Base-by-base conservation (phyloP, 2,329 filamentous ascomycete species). In the Aspergillus tamarii region DNA sequence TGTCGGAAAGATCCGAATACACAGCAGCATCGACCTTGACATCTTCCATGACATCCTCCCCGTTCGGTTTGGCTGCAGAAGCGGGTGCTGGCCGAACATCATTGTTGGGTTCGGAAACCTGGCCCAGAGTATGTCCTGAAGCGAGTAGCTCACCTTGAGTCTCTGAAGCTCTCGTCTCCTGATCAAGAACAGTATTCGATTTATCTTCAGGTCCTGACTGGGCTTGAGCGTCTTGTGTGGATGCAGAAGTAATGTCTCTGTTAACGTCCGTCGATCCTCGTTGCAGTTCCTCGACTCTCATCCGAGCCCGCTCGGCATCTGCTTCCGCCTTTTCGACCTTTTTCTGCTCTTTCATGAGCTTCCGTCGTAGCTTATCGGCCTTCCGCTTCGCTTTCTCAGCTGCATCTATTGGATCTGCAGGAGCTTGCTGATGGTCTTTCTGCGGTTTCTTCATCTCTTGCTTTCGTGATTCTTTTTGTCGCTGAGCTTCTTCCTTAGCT, bases 281-380 rank as follows among this genome's bases (percentile, higher is more conserved):
- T 63, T 75, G 72, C 45, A 74, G 64, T 34, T 71, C 72, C 63
- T 78, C 76, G 21, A 74, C 71, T 41, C 72, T 73, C 19, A 76
- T 70, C 45, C 76, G 76, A 62, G 77, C 77, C 58, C 73, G 75
- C 55, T 78, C 76, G 4, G 78, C 78, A 64, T 80, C 76, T 0
- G 78, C 80, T 64, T 83, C 79, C 8, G 81, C 81, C 67, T 80
- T 79, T 46, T 78, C 78, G 52, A 80, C 75, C 46, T 75, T 74
- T 66, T 77, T 79, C 75, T 93, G 89, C 64, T 92, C 89, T 75
- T 89, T 91, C 70, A 89, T 85, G 53, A 93, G 83, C 61, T 77
- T 80, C 63, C 74, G 76, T 32, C 74, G 74, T 36, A 80, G 71
- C 62, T 76, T 81, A 53, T 82, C 80, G 6, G 80, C 78, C 64